phyloP scores from a whole-genome alignment of 2,329 filamentous ascomycete species.

The Trichoderma harzianum region DNA sequence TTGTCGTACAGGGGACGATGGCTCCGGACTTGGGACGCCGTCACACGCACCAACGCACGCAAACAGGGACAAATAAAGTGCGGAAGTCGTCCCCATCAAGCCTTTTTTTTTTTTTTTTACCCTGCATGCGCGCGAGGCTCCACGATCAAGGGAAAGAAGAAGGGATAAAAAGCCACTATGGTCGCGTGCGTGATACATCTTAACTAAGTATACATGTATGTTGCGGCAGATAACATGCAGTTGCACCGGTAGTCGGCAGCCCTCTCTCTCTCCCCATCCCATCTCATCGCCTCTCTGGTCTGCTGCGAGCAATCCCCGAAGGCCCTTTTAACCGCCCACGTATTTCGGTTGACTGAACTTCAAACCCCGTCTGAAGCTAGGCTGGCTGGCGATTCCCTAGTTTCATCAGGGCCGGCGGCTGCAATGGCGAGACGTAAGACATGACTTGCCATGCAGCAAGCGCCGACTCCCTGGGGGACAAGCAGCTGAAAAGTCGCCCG shows the following conservation, averaged over 20 bases:
- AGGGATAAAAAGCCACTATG: background rate
- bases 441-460: background rate
- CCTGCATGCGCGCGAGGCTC: background rate
- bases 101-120: background rate
- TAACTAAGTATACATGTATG: background rate
- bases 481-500: slow-evolving; percentile 1
- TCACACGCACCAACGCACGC: background rate
- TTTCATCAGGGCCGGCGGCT: background rate
- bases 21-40: background rate
- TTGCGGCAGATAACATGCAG: background rate
- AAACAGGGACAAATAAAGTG: background rate
- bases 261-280: background rate
- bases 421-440: slow-evolving; percentile 6
- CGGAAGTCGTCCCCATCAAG: background rate
- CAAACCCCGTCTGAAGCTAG: background rate
- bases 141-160: background rate
- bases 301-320: background rate
- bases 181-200: slow-evolving; percentile 4
- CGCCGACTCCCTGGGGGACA: background rate
- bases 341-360: background rate
- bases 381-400: background rate
- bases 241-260: background rate
- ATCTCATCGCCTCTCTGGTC: background rate
- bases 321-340: background rate
- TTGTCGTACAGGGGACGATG: background rate